These are phyloP conservation scores for Diplosphaera chodatii DNA, from an alignment of 139 green algal species.

Conservation along the genomic window DNA sequence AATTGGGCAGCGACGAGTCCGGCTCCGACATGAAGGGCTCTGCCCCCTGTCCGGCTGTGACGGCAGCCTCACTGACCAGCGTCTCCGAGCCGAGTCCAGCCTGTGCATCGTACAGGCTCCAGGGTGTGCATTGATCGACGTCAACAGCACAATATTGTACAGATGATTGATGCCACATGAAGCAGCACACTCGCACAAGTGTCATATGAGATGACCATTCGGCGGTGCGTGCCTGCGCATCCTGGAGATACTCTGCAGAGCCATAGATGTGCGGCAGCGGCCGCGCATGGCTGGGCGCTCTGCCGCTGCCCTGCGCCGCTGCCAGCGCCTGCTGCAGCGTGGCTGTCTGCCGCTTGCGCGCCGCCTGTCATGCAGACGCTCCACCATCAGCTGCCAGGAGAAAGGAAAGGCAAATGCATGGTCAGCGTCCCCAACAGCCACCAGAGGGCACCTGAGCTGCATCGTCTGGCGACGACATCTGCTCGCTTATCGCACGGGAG, in stretches of 20 bases:
- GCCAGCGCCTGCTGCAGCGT: neutral
- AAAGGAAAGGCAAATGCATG: too few relatives aligned
- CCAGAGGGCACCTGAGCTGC: neutral
- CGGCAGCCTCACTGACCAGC: neutral
- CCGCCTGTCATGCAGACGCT: neutral
- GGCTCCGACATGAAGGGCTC: neutral
- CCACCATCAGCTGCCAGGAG: too few relatives aligned
- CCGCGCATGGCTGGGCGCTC: neutral
- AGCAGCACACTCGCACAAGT: too few relatives aligned
- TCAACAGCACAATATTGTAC: too few relatives aligned
- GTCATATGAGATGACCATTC: too few relatives aligned
- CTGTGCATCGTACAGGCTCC: too few relatives aligned
- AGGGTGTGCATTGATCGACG: too few relatives aligned
- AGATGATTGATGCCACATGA: too few relatives aligned
- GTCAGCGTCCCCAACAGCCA: too few relatives aligned
- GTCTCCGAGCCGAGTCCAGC: neutral
- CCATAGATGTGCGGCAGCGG: slow-evolving; percentile 21
- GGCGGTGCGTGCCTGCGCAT: too few relatives aligned
- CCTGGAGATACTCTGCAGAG: slow-evolving; percentile 22
- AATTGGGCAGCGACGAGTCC: neutral
- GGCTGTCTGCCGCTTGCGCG: neutral
- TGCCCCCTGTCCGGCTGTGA: too few relatives aligned
- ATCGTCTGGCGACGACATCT: neutral
- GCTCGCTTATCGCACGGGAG: neutral
- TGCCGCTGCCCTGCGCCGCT: neutral